Percentiles rank a stretch among this genome's conserved stretches.
Evolutionary conservation across 345 rosid species (phyloP).

Genomic region (Pistacia integerrima): DNA sequence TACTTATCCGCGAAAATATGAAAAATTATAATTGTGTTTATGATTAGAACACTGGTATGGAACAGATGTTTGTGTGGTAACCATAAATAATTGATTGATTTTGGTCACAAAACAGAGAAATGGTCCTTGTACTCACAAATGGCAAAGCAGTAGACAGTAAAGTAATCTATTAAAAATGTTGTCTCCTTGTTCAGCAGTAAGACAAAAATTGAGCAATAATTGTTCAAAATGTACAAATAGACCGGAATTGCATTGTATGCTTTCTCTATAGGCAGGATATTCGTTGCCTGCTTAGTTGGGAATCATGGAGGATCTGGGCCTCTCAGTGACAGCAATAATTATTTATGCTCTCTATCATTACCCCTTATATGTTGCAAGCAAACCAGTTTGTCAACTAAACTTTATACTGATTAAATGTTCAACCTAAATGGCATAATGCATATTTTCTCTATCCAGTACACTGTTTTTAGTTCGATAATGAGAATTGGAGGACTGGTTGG

Average conservation of each 20-base stretch:
- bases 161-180: too few species aligned
- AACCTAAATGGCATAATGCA: not conserved
- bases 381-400: not conserved
- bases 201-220: too few species aligned
- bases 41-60: too few species aligned
- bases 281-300: constrained; percentile 45
- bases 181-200: too few species aligned
- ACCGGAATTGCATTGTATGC: not conserved
- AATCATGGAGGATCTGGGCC: constrained; percentile 40
- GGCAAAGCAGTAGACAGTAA: too few species aligned
- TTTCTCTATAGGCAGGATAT: constrained; percentile 37
- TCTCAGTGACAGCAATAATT: constrained; percentile 32
- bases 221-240: too few species aligned
- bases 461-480: constrained; percentile 54
- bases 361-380: not conserved
- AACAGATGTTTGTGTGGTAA: too few species aligned
- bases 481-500: constrained; percentile 62
- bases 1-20: too few species aligned
- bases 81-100: too few species aligned
- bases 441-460: constrained; percentile 32
- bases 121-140: too few species aligned
- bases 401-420: not conserved
- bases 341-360: not conserved
- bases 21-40: too few species aligned
- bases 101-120: too few species aligned